phyloP scores from a whole-genome alignment of 352 stramenopile genomes.

The Phytophthora parvispora region DNA sequence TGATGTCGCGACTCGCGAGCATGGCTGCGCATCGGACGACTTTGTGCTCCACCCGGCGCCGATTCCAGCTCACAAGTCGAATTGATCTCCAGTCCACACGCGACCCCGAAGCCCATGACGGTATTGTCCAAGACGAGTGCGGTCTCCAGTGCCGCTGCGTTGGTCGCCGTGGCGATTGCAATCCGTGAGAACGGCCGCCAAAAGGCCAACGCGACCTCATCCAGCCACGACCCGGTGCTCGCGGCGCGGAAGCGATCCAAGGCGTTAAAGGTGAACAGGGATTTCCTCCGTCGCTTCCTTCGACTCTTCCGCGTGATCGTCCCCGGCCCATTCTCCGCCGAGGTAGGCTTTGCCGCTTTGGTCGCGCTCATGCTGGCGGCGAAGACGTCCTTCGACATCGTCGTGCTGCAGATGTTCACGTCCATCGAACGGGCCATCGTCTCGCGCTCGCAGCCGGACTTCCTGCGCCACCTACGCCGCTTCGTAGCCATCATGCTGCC shows the following conservation, averaged over 20 bases:
- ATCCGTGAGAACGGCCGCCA: constrained; percentile 67
- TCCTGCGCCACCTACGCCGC: constrained; percentile 66
- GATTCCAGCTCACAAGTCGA: constrained; percentile 16
- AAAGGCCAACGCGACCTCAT: constrained; percentile 43
- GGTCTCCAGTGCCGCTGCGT: constrained; percentile 9
- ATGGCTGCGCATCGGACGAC: no score
- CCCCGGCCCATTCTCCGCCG: constrained; percentile 62
- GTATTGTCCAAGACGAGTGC: constrained; percentile 23
- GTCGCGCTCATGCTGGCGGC: constrained; percentile 65
- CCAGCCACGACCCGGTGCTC: constrained; percentile 54
- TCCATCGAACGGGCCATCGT: constrained; percentile 78
- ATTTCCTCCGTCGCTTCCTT: constrained; percentile 66
- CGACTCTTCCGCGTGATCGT: constrained; percentile 77
- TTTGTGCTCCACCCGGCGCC: not conserved
- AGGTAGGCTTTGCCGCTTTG: constrained; percentile 68
- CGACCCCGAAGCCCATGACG: not conserved
- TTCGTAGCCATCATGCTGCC: constrained; percentile 80
- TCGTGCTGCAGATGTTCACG: constrained; percentile 74
- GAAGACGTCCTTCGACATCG: constrained; percentile 78
- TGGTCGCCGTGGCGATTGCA: constrained; percentile 64
- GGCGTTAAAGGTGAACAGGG: no score
- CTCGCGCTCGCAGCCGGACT: constrained; percentile 63
- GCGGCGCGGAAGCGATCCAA: constrained; percentile 71
- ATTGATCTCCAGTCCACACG: constrained; percentile 8
- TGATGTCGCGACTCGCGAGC: not conserved